These are phyloP conservation scores for Jacaranda copaia DNA, from an alignment of 257 asterid genomes.

Conservation along the genomic window DNA sequence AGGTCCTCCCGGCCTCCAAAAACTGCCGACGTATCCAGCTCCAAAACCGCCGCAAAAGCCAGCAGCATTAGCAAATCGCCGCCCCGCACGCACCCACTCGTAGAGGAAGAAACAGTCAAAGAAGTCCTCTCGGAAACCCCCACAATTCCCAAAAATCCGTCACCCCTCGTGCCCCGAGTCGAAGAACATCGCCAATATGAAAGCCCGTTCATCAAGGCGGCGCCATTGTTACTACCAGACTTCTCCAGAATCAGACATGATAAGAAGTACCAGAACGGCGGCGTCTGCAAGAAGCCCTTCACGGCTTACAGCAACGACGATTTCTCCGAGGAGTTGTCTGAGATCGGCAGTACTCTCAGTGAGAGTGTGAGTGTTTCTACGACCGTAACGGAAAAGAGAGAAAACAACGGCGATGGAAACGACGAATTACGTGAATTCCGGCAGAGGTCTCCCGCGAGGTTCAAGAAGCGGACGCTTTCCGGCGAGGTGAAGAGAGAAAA, in stretches of 20 bases:
- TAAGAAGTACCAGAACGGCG: slow-evolving; percentile 36
- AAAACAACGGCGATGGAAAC: slow-evolving; percentile 16
- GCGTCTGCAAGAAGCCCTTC: slow-evolving; percentile 36
- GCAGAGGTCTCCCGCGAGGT: slow-evolving; percentile 60
- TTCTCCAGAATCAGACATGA: background rate
- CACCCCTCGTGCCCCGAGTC: background rate
- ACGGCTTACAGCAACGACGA: slow-evolving; percentile 38
- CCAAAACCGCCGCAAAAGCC: slow-evolving; percentile 21
- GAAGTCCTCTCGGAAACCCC: slow-evolving; percentile 79
- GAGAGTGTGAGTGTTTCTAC: slow-evolving; percentile 47
- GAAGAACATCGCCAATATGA: slow-evolving; percentile 24
- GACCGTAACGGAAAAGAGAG: slow-evolving; percentile 42
- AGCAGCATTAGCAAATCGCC: slow-evolving; percentile 52
- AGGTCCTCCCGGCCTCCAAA: slow-evolving; percentile 15
- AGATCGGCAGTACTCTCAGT: slow-evolving; percentile 50
- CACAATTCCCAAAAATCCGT: slow-evolving; percentile 36
- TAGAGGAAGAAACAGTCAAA: slow-evolving; percentile 72
- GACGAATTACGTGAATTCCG: slow-evolving; percentile 45
- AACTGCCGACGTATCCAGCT: slow-evolving; percentile 6
- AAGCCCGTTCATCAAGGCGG: slow-evolving; percentile 49
- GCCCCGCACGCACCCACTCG: slow-evolving; percentile 52
- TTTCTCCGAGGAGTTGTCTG: slow-evolving; percentile 46
- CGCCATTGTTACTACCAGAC: slow-evolving; percentile 38
- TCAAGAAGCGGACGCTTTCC: slow-evolving; percentile 46
- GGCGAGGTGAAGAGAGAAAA: slow-evolving; percentile 45